A percentile compares a stretch with the other conserved stretches of the same genome.
These are phyloP conservation scores for Rhizophora apiculata DNA, from an alignment of 345 rosid species.

Conservation along the genomic window DNA sequence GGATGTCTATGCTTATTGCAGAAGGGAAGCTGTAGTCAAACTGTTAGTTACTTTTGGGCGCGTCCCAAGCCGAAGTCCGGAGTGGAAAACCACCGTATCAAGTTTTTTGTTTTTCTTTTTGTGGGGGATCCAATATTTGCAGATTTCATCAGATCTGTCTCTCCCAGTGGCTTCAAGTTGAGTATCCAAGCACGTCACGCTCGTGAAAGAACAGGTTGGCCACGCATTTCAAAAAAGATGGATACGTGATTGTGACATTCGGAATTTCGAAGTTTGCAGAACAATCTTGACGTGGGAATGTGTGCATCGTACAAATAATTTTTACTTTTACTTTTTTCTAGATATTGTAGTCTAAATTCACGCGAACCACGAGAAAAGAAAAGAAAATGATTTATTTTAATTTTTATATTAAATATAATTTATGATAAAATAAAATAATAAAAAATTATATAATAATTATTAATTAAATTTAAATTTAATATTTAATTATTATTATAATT, in stretches of 20 bases:
- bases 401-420: too few species aligned
- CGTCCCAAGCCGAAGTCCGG: neutral
- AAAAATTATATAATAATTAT: too few species aligned
- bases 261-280: neutral
- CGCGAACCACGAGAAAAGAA: too few species aligned
- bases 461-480: too few species aligned
- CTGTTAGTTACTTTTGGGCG: neutral
- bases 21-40: neutral
- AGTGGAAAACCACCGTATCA: constrained; percentile 39
- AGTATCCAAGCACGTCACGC: constrained; percentile 11
- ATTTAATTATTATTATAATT: too few species aligned
- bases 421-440: too few species aligned
- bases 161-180: neutral
- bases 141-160: constrained; percentile 21
- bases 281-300: too few species aligned
- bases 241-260: neutral
- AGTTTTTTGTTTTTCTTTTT: constrained; percentile 29
- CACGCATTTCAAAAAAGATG: neutral
- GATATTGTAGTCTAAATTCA: too few species aligned
- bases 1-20: neutral
- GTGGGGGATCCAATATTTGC: constrained; percentile 22
- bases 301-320: too few species aligned
- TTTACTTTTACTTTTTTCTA: too few species aligned
- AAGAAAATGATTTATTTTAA: too few species aligned
- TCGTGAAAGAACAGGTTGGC: constrained; percentile 10